Percentiles rank a stretch among this genome's conserved stretches.
Evolutionary conservation across 352 stramenopile species (phyloP).

Genomic region (Plasmopara muralis): DNA sequence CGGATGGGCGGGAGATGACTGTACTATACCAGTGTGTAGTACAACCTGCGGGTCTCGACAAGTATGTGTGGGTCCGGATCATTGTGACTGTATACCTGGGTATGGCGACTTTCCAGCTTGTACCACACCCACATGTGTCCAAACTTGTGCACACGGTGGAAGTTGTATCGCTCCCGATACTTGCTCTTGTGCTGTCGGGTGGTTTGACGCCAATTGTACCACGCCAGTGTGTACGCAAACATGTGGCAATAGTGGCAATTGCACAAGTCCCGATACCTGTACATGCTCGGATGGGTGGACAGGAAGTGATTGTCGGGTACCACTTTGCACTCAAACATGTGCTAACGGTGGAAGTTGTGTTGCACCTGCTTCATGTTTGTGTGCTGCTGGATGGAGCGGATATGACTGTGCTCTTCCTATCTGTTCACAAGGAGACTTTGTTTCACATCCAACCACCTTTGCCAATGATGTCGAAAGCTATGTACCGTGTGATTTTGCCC

Average conservation of each 20-base stretch:
- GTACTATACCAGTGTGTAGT: constrained; percentile 67
- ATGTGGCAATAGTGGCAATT: constrained; percentile 95
- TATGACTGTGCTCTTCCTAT: constrained; percentile 90
- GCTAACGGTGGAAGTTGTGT: constrained; percentile 88
- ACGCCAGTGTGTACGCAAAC: constrained; percentile 94
- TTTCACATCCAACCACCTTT: constrained; percentile 67
- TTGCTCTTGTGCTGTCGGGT: constrained; percentile 86
- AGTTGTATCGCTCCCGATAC: constrained; percentile 90
- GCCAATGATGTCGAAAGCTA: constrained; percentile 61
- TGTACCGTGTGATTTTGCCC: constrained; percentile 83
- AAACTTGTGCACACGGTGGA: constrained; percentile 86
- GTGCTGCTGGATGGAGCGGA: constrained; percentile 87
- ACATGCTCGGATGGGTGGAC: constrained; percentile 85
- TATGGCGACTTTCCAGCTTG: constrained; percentile 78
- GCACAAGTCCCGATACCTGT: constrained; percentile 88
- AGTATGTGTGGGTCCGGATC: constrained; percentile 89
- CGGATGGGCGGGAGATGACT: constrained; percentile 91
- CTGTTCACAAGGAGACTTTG: constrained; percentile 92
- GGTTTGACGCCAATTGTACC: constrained; percentile 96
- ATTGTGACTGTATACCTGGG: constrained; percentile 90
- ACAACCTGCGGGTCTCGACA: constrained; percentile 46
- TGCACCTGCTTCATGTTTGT: constrained; percentile 92
- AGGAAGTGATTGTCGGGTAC: constrained; percentile 88
- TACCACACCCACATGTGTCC: constrained; percentile 76
- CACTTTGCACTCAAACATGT: constrained; percentile 87